A percentile compares a stretch with the other conserved stretches of the same genome.
Conservation (phyloP, 768 basidiomycete species). For the Agaricus sinodeliciosus region DNA sequence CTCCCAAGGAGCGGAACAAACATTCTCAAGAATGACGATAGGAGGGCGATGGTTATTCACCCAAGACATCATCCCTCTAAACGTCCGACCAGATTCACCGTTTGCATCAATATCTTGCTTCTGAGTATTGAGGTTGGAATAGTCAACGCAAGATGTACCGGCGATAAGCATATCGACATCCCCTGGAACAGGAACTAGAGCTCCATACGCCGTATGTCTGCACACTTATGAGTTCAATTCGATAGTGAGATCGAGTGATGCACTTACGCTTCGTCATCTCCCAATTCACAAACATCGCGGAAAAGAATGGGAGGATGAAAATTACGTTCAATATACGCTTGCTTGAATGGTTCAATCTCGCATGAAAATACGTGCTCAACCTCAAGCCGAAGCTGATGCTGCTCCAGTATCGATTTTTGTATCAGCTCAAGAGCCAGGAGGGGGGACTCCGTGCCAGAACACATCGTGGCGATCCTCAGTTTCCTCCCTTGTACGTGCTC, state of each 20-base stretch:
- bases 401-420: slow-evolving; percentile 64
- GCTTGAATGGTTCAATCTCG: slow-evolving; percentile 96
- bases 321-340: slow-evolving; percentile 95
- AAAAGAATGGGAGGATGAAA: slow-evolving; percentile 90
- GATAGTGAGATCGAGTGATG: neutral
- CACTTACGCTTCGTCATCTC: slow-evolving; percentile 68
- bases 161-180: slow-evolving; percentile 88
- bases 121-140: slow-evolving; percentile 91
- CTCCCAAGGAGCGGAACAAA: slow-evolving; percentile 85
- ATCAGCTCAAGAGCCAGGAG: slow-evolving; percentile 86
- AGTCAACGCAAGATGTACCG: slow-evolving; percentile 95
- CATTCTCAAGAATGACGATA: slow-evolving; percentile 92
- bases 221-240: slow-evolving; percentile 5
- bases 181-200: slow-evolving; percentile 78
- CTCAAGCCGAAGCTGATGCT: slow-evolving; percentile 56
- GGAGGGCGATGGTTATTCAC: slow-evolving; percentile 81
- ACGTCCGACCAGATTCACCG: slow-evolving; percentile 91
- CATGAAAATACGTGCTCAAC: slow-evolving; percentile 94
- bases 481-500: slow-evolving; percentile 70
- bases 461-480: slow-evolving; percentile 94
- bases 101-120: slow-evolving; percentile 85
- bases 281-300: slow-evolving; percentile 90
- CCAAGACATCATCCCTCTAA: slow-evolving; percentile 94
- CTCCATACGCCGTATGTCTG: slow-evolving; percentile 91
- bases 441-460: slow-evolving; percentile 93